Percentiles rank a stretch among this genome's conserved stretches.
These are phyloP conservation scores for Leccinum obscurum DNA, from an alignment of 768 basidiomycete genomes.

Conservation along the genomic window DNA sequence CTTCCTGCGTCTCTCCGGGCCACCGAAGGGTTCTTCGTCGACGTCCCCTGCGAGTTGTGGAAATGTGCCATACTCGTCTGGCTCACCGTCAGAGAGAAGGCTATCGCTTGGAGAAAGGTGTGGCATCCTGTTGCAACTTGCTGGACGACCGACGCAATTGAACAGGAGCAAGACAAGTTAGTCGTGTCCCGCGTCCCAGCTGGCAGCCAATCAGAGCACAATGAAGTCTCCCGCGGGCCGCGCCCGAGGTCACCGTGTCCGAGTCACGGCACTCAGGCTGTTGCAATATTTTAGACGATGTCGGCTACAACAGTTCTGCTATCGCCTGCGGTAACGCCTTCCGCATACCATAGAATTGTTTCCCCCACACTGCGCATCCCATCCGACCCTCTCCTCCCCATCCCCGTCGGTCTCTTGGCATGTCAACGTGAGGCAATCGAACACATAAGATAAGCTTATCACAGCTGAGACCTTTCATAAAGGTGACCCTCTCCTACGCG, in stretches of 20 bases:
- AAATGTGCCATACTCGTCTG: slow-evolving; percentile 7
- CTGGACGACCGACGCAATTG: background rate
- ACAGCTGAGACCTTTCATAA: slow-evolving; percentile 11
- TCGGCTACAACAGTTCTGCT: slow-evolving; percentile 43
- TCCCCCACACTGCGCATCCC: slow-evolving; percentile 58
- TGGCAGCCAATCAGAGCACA: no score
- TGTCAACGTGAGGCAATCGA: slow-evolving; percentile 61
- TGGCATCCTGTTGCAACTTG: background rate
- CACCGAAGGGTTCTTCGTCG: slow-evolving; percentile 37
- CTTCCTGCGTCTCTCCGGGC: slow-evolving; percentile 34
- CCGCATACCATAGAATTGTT: slow-evolving; percentile 65
- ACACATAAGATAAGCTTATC: slow-evolving; percentile 8
- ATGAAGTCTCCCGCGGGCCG: no score
- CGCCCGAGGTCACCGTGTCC: no score
- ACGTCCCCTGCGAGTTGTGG: slow-evolving; percentile 9
- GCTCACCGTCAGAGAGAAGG: background rate
- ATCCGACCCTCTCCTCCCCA: slow-evolving; percentile 46
- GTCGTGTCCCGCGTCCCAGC: no score
- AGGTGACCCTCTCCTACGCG: slow-evolving; percentile 71
- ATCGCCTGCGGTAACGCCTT: slow-evolving; percentile 45
- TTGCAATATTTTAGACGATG: slow-evolving; percentile 13
- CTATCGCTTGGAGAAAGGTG: background rate
- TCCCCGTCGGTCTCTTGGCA: slow-evolving; percentile 75
- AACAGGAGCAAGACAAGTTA: background rate
- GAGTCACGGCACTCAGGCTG: no score